Conservation (phyloP, 1,284 basidiomycete genomes). For the Caloboletus inedulis region DNA sequence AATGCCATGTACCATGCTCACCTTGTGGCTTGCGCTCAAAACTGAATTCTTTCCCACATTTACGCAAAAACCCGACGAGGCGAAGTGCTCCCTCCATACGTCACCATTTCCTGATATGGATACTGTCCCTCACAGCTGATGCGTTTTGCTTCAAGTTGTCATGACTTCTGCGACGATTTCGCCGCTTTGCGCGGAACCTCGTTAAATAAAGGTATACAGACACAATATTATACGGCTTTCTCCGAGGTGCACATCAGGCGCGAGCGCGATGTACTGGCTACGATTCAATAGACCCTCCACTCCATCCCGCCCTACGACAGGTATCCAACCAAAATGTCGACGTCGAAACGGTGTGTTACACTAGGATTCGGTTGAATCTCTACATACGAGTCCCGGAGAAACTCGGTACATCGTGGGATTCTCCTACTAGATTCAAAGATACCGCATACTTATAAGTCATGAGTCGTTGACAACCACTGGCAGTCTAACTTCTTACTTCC, state of each 20-base stretch:
- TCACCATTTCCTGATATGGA: constrained; percentile 10
- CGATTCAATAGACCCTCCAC: not conserved
- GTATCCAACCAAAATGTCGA: not conserved
- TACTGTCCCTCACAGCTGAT: constrained; percentile 2
- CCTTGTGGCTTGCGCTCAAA: not conserved
- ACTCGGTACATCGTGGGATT: not conserved
- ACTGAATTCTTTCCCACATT: not conserved
- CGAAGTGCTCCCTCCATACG: constrained; percentile 3
- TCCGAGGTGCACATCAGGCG: not conserved
- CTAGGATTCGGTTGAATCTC: not conserved
- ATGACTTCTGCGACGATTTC: not conserved
- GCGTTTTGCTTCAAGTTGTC: not conserved
- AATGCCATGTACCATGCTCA: not conserved
- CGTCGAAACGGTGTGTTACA: not conserved
- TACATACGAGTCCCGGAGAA: not conserved
- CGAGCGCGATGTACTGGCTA: not conserved
- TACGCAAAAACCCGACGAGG: not conserved
- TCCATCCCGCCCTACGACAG: not conserved
- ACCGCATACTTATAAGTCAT: no score
- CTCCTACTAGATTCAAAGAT: not conserved
- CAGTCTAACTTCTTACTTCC: no score
- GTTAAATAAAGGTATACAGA: not conserved
- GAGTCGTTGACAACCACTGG: not conserved
- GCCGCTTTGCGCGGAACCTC: constrained; percentile 3
- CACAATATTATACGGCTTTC: not conserved